phyloP scores from a whole-genome alignment of 495 filamentous ascomycete species.

The Penicillium arizonense region DNA sequence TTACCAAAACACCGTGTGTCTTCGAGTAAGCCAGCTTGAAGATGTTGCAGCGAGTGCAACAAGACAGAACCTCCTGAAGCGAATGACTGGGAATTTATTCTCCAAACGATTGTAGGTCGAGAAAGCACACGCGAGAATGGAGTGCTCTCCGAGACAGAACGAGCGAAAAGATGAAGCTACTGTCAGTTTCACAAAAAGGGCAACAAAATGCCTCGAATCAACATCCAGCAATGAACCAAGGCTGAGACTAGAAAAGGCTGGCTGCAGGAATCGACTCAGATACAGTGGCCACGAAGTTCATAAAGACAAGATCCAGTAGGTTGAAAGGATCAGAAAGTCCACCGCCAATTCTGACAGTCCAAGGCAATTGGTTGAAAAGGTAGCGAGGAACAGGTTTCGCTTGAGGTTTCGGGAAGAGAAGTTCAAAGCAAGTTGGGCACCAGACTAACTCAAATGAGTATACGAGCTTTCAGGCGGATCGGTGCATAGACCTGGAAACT shows the following conservation, averaged over 20 bases:
- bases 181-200: constrained; percentile 33
- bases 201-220: constrained; percentile 37
- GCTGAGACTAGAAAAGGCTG: constrained; percentile 33
- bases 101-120: constrained; percentile 39
- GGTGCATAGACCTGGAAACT: constrained; percentile 34
- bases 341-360: constrained; percentile 11
- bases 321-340: constrained; percentile 11
- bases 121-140: constrained; percentile 29
- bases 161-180: constrained; percentile 42
- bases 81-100: constrained; percentile 51
- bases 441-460: constrained; percentile 27
- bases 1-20: constrained; percentile 52
- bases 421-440: constrained; percentile 18
- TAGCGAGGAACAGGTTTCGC: constrained; percentile 14
- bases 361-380: constrained; percentile 10
- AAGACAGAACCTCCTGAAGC: constrained; percentile 43
- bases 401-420: constrained; percentile 27
- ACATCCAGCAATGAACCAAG: constrained; percentile 28
- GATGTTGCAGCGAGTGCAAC: constrained; percentile 51
- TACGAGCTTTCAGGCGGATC: constrained; percentile 25
- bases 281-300: constrained; percentile 25
- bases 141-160: constrained; percentile 44
- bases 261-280: constrained; percentile 36
- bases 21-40: constrained; percentile 56
- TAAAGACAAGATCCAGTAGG: constrained; percentile 24